These are phyloP conservation scores for Saturnispora sanitii DNA, from an alignment of 805 yeast species.

Conservation along the genomic window DNA sequence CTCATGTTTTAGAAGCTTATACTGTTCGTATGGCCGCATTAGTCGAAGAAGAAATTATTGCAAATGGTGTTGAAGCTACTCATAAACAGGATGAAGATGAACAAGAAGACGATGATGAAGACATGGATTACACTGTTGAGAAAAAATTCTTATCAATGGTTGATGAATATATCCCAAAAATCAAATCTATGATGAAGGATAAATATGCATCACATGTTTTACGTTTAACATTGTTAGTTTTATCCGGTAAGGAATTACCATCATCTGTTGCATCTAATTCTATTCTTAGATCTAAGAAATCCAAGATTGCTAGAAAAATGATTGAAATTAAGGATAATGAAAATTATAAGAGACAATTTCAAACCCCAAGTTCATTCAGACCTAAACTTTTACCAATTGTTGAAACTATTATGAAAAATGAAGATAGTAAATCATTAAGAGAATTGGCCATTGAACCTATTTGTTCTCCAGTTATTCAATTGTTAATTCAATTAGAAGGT, in stretches of 20 bases:
- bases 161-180: constrained; percentile 52
- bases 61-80: constrained; percentile 31
- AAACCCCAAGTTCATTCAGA: constrained; percentile 62
- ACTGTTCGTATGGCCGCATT: constrained; percentile 65
- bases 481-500: constrained; percentile 72
- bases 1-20: constrained; percentile 87
- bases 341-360: constrained; percentile 56
- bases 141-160: constrained; percentile 53
- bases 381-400: constrained; percentile 45
- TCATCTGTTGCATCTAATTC: constrained; percentile 61
- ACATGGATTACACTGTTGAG: constrained; percentile 49
- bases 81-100: constrained; percentile 25
- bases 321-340: constrained; percentile 75
- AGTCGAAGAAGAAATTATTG: constrained; percentile 61
- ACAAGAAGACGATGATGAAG: constrained; percentile 29
- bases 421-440: constrained; percentile 43
- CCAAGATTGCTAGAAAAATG: constrained; percentile 87
- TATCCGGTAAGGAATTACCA: constrained; percentile 73
- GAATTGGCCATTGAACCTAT: constrained; percentile 68
- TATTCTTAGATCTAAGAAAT: constrained; percentile 69
- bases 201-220: constrained; percentile 86
- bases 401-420: constrained; percentile 28
- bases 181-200: constrained; percentile 53
- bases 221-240: constrained; percentile 57
- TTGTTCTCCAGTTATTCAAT: constrained; percentile 82